Conservation (phyloP, 1,284 basidiomycete genomes). For the Coriolopsis trogii region DNA sequence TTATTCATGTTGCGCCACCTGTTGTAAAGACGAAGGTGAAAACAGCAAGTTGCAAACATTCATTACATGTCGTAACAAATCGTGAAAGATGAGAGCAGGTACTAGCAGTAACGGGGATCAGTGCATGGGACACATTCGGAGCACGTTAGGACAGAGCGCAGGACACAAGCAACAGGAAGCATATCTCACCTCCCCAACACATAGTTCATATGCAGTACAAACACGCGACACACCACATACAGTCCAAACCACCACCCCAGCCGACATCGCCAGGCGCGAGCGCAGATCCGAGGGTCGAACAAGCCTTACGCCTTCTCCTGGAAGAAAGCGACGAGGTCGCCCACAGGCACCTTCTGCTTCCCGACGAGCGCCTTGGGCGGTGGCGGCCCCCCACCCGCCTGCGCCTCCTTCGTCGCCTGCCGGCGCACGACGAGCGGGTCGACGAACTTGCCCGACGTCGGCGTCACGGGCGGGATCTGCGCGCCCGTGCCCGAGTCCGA, state of each 20-base stretch:
- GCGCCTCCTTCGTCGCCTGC: slow-evolving; percentile 57
- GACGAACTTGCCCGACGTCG: slow-evolving; percentile 54
- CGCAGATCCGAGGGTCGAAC: background rate
- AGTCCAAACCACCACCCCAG: background rate
- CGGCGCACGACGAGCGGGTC: slow-evolving; percentile 71
- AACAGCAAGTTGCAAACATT: slow-evolving; percentile 4
- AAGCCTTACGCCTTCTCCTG: slow-evolving; percentile 49
- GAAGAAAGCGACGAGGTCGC: slow-evolving; percentile 81
- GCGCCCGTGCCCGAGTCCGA: slow-evolving; percentile 23
- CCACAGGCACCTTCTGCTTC: slow-evolving; percentile 70
- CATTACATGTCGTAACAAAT: slow-evolving; percentile 18
- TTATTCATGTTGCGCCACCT: background rate
- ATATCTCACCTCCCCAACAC: background rate
- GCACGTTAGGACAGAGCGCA: slow-evolving; percentile 11
- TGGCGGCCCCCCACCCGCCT: slow-evolving; percentile 40
- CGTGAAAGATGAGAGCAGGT: slow-evolving; percentile 13
- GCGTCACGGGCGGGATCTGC: slow-evolving; percentile 26
- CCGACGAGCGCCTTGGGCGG: slow-evolving; percentile 39
- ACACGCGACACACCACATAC: too few relatives aligned
- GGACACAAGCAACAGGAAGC: slow-evolving; percentile 4
- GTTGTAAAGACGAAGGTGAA: background rate
- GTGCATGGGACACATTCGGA: slow-evolving; percentile 15
- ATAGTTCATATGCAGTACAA: background rate
- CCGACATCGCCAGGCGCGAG: background rate
- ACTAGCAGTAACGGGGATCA: background rate